Percentiles rank a stretch among this genome's conserved stretches.
phyloP scores from a whole-genome alignment of 495 filamentous ascomycete species.

The Friedmanniomyces simplex region DNA sequence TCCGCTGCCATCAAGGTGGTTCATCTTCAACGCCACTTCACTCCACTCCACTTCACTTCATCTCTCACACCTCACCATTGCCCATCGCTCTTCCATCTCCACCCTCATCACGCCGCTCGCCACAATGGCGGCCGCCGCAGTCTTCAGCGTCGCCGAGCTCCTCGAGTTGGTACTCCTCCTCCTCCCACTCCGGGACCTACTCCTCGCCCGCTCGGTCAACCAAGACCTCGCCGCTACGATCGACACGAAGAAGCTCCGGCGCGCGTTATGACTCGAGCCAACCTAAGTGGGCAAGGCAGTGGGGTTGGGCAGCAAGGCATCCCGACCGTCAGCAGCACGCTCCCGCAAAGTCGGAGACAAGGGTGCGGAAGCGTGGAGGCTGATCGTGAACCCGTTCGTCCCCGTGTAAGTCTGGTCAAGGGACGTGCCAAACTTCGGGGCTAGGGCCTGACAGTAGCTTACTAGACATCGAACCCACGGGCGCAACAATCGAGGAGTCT shows the following conservation, averaged over 20 bases:
- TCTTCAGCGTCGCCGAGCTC: neutral
- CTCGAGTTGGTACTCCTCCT: neutral
- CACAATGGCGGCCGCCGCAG: neutral
- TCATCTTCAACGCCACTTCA: neutral
- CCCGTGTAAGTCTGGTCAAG: neutral
- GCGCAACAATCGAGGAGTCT: no score
- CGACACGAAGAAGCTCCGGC: no score
- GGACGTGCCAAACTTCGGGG: neutral
- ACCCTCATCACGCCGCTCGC: neutral
- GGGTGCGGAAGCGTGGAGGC: no score
- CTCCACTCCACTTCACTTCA: neutral
- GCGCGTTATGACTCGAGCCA: no score
- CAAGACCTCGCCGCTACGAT: no score
- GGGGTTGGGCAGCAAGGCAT: neutral
- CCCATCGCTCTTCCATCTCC: no score
- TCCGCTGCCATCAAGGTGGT: neutral
- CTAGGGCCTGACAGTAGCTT: neutral
- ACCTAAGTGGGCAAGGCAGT: no score
- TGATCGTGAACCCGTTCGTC: neutral
- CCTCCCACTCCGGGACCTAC: neutral
- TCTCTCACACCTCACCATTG: no score
- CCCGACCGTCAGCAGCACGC: neutral
- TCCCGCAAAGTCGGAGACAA: no score
- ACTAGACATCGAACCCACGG: neutral
- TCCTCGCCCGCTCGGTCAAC: neutral